Base-by-base conservation (phyloP, 495 filamentous ascomycete species). In the Hypomontagnella submonticulosa region DNA sequence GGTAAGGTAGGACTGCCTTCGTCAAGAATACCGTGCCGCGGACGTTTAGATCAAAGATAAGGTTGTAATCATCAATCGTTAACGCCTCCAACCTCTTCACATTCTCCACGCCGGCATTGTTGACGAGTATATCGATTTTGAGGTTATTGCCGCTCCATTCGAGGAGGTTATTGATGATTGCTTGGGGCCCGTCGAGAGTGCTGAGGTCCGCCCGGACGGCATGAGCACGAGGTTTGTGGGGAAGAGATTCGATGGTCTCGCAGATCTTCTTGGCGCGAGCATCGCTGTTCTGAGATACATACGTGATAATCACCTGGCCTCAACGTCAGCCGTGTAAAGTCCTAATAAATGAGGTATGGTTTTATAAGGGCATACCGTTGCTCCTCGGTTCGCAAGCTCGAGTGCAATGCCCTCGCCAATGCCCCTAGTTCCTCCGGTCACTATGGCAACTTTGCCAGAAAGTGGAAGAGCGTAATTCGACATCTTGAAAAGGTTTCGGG, bases 361-460 rank as follows among this genome's bases (percentile, higher is more conserved):
- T 3, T 20, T 13, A 30, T 20, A 13, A 16, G 36, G 15, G n/a
- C 51, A 36, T 64, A 93, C 85, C 15, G 81, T 84, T 40, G 87
- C 87, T 10, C 89, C 89, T 57, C 88, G 85, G 63, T 81, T 81
- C 64, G 84, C 90, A 53, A 93, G 86, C 71, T 92, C 90, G 16
- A 91, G 77, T 34, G 89, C 89, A 48, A 91, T 89, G 12, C 84
- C 88, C 20, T 82, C 79, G 32, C 90, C 90, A 70, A 93, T 92
- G 20, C 89, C 89, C 11, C 89, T 86, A 20, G 85, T 83, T 48
- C 84, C 84, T 13, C 89, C 90, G 15, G 90, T 93, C 61, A 93
- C 64, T n/a, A 71, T 11, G 15, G 69, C 69, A 10, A 65, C 57
- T 43, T 71, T 71, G 11, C 57, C 48, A 20, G 48, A 61, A 12